Evolutionary conservation across 2,329 filamentous ascomycete species (phyloP), one percentile per base, ranked within the genome.

Genomic region (Amylocarpus encephaloides): DNA sequence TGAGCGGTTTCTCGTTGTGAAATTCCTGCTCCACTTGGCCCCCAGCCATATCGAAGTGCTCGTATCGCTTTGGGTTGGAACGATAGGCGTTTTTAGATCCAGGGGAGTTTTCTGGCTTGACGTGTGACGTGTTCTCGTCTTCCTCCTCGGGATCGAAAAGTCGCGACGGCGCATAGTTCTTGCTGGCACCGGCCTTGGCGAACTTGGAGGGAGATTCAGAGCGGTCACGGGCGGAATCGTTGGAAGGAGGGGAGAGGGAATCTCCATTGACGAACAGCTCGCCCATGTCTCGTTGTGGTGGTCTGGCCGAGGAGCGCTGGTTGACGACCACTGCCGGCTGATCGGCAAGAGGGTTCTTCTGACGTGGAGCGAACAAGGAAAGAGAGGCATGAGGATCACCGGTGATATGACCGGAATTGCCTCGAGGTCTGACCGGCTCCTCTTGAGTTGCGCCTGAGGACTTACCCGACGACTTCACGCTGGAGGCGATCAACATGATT

Each of bases 21-120:
- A 32, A 70, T 12, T 43, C 40, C 15, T 47, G 35, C 22, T 47
- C 35, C 49, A 80, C 76, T 16, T 72, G 77, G 45, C 81, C 82
- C 58, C 89, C 83, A 51, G 77, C 81, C 64, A 95, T 86, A 52
- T 90, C 84, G 65, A 95, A 95, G 69, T 97, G 92, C 51, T 85
- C 75, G 71, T 83, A 96, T 68, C 89, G 94, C 64, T 81, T 82
- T 2, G 87, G 79, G 66, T 93, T 80, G 6, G 86, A 83, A 62
- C 58, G 76, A 63, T 77, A 75, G 58, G 69, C 71, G 13, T 39
- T 16, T 19, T 35, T 38, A 19, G 10, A 32, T 13, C 45, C 45
- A 15, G 12, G n/a, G 48, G 70, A 70, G 36, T 74, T 72, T 22
- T 66, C 62, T 26, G 70, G 66, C 42, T 73, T 70, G 35, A 71